Evolutionary conservation across 2,329 filamentous ascomycete genomes (phyloP), one percentile per base, ranked within the genome.

Genomic region (Fusarium ramigenum): DNA sequence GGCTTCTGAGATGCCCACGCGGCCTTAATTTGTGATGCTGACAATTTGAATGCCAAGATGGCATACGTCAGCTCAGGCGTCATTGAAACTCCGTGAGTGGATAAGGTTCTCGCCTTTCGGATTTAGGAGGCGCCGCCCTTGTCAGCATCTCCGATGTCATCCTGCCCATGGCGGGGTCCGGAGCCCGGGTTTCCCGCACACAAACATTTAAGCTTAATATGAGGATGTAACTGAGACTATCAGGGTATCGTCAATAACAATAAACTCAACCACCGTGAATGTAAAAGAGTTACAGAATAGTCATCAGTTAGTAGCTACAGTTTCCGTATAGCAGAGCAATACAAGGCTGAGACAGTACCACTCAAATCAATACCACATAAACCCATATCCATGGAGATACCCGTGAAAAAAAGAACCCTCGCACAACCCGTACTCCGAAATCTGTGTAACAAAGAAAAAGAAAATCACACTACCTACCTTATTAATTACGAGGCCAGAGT

Each of bases 41-140:
- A 69, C 66, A 64, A 40, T 46, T 44, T 11, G 4, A 30, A 21
- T 52, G 68, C 68, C 68, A 70, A 70, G 68, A 66, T 21, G 21
- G 39, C 21, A 30, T 66, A 70, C 68, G 68, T 70, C 66, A 70
- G 68, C 68, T 66, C 34, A 18, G 28, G 54, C 56, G 68, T 70
- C 67, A 60, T 65, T 66, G 52, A 69, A 43, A 28, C 21, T n/a
- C 54, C 9, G 16, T 19, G 32, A 39, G 66, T 65, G 60, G 66
- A 47, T 49, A 61, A 60, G 44, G 47, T 43, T 56, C 40, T 49
- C 37, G 23, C 56, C 49, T 57, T 43, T 70, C 68, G 68, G 68
- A 70, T 34, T 70, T 70, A 70, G 32, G 21, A 37, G 40, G 23
- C 19, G 18, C 39, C 23, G 28, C 28, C 21, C 42, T 54, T 62